Conservation (phyloP, 2,329 filamentous ascomycete genomes). For the Fusarium sambucinum region DNA sequence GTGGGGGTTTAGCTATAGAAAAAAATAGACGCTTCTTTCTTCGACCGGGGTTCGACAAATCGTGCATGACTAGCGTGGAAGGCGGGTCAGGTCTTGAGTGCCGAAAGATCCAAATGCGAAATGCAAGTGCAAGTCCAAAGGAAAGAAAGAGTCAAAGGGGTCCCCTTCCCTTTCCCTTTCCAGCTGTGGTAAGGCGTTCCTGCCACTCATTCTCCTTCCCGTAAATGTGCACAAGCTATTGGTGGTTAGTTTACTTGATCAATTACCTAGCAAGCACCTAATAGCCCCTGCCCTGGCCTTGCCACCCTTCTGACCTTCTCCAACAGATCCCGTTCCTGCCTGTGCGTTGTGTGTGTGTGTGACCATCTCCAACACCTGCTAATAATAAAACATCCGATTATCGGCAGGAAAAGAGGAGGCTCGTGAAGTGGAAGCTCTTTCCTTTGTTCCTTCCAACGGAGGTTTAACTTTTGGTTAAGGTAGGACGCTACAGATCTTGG, state of each 20-base stretch:
- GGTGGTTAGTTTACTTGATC: not conserved
- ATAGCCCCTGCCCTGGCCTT: conserved; percentile 10
- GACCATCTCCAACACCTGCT: conserved; percentile 22
- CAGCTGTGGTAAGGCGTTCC: conserved; percentile 14
- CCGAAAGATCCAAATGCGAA: conserved; percentile 38
- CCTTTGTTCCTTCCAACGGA: not conserved
- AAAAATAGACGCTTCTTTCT: conserved; percentile 20
- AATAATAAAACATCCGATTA: conserved; percentile 38
- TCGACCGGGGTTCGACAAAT: conserved; percentile 48
- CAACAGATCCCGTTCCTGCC: conserved; percentile 34
- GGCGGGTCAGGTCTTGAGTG: conserved; percentile 38
- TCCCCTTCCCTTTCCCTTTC: conserved; percentile 17
- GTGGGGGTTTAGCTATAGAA: conserved; percentile 24
- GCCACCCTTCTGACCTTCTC: conserved; percentile 20
- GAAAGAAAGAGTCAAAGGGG: conserved; percentile 25
- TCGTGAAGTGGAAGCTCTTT: conserved; percentile 3
- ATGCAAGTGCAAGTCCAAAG: not conserved
- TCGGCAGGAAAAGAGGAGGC: conserved; percentile 14
- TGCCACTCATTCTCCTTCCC: conserved; percentile 2
- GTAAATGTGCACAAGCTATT: not conserved
- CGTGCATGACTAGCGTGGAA: conserved; percentile 47
- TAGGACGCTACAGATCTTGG: conserved; percentile 30
- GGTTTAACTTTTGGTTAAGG: conserved; percentile 37
- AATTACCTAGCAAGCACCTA: conserved; percentile 3
- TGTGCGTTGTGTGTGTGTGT: conserved; percentile 13